Base-by-base conservation (phyloP, 805 yeast genomes). In the Saturnispora sekii region DNA sequence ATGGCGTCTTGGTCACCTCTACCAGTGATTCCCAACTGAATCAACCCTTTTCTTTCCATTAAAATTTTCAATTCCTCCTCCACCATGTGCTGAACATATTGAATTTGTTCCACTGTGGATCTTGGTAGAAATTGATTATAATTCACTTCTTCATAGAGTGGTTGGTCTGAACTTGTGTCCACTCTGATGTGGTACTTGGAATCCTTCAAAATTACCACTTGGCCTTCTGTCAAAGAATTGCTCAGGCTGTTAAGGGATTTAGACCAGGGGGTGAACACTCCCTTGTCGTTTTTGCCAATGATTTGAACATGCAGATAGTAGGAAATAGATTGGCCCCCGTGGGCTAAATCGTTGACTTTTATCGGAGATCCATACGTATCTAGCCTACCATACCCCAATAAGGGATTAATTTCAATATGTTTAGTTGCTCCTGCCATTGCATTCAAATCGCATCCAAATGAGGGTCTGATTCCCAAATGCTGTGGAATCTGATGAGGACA, bases 331-430 rank as follows among this genome's bases (percentile, higher is more conserved):
- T 54, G 53, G 16, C 59, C 71, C 47, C 61, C 66, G 29, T 61
- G 59, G 8, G 67, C 53, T 37, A 67, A 59, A 59, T 79, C 84
- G 10, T 60, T 62, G 3, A 75, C 70, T 44, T 70, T 56, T 4
- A 79, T 58, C 1, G 84, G 83, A 0, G 77, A 67, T 1, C 83
- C 84, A 39, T 47, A 45, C 32, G 66, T 51, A 1, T 62, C 54
- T n/a, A 65, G 64, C 48, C 73, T 70, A 8, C 81, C 84, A 56
- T 77, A 79, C 0, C 84, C 83, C 29, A 76, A 58, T 0, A 67
- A 61, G 35, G 67, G 64, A 34, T 62, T 56, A 5, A 66, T 52
- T 35, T 51, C 51, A 12, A 69, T 54, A 2, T 48, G 40, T 5
- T 44, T 38, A 9, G 58, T 58, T 14, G 38, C 43, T 1, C 65